phyloP scores from a whole-genome alignment of 768 basidiomycete genomes.

The Lentinula guzmanii region DNA sequence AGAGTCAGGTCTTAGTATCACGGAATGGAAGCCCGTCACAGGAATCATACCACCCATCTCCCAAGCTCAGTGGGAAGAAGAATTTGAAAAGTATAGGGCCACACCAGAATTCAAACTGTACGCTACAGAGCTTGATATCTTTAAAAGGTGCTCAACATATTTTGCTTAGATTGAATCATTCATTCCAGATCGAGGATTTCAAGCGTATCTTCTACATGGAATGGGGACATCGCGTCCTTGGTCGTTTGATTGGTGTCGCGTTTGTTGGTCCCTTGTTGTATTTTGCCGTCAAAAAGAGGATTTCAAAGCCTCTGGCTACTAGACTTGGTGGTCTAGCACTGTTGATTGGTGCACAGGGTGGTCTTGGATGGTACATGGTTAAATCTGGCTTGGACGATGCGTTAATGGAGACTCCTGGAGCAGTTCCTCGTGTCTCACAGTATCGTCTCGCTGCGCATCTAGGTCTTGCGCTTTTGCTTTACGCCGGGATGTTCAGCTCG shows the following conservation, averaged over 20 bases:
- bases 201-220: slow-evolving; percentile 98
- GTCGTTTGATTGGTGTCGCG: slow-evolving; percentile 75
- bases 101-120: slow-evolving; percentile 97
- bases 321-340: slow-evolving; percentile 67
- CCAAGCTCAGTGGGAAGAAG: slow-evolving; percentile 70
- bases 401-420: slow-evolving; percentile 71
- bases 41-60: slow-evolving; percentile 83
- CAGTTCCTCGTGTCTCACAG: slow-evolving; percentile 93
- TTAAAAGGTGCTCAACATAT: slow-evolving; percentile 2
- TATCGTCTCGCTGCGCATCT: slow-evolving; percentile 95
- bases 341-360: slow-evolving; percentile 87
- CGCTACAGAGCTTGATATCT: slow-evolving; percentile 22
- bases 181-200: slow-evolving; percentile 84
- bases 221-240: slow-evolving; percentile 92
- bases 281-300: slow-evolving; percentile 65
- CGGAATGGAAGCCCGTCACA: slow-evolving; percentile 93
- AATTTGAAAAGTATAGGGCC: slow-evolving; percentile 90
- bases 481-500: slow-evolving; percentile 84
- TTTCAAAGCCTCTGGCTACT: slow-evolving; percentile 56
- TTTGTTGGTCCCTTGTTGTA: slow-evolving; percentile 85
- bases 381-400: slow-evolving; percentile 89
- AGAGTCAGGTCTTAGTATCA: slow-evolving; percentile 95
- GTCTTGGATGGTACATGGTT: slow-evolving; percentile 99
- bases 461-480: slow-evolving; percentile 86
- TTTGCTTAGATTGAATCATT: slow-evolving; percentile 71